Evolutionary conservation across 129 eudicot genomes (phyloP).

Genomic region (Scalesia atractyloides): DNA sequence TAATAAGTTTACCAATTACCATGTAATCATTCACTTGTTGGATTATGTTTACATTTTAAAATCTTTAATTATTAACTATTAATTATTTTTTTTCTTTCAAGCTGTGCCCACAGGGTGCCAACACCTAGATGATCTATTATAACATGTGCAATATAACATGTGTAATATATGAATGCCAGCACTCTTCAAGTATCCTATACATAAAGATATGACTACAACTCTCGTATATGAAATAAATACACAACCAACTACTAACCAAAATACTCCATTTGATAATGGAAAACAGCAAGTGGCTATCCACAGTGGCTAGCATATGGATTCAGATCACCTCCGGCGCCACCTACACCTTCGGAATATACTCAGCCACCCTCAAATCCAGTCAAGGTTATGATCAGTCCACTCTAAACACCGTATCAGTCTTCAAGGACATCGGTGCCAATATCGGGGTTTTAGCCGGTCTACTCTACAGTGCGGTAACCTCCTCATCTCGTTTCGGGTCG

Average conservation of each 20-base stretch:
- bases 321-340: constrained; percentile 82
- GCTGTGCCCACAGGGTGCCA: too few species aligned
- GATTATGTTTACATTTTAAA: too few species aligned
- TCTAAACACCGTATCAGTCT: constrained; percentile 82
- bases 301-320: constrained; percentile 88
- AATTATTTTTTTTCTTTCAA: too few species aligned
- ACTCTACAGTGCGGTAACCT: constrained; percentile 54
- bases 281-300: constrained; percentile 62
- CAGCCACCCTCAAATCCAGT: constrained; percentile 68
- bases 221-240: too few species aligned
- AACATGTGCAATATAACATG: too few species aligned
- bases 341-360: constrained; percentile 84
- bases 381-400: constrained; percentile 79
- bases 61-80: too few species aligned
- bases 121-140: too few species aligned
- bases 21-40: too few species aligned
- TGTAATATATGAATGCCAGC: too few species aligned
- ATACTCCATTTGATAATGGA: constrained; percentile 22
- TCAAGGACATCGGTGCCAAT: constrained; percentile 93
- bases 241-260: neutral
- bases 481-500: neutral
- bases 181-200: too few species aligned
- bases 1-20: too few species aligned
- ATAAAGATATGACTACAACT: too few species aligned
- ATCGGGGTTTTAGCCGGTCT: constrained; percentile 80